Conservation (phyloP, 2,329 filamentous ascomycete species). For the Pseudocercospora crystallina region DNA sequence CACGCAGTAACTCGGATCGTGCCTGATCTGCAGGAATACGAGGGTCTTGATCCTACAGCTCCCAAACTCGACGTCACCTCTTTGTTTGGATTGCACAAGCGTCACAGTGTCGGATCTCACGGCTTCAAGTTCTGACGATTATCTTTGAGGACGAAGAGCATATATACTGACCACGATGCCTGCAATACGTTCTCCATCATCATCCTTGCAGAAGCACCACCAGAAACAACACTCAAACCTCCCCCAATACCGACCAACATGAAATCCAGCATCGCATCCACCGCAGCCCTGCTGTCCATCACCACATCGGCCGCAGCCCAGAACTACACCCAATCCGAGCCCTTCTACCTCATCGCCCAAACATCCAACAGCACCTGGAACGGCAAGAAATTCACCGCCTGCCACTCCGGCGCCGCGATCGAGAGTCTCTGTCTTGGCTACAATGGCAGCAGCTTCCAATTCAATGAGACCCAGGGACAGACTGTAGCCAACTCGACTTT, state of each 20-base stretch:
- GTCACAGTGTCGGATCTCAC: too few relatives aligned
- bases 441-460: constrained; percentile 16
- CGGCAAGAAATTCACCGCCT: constrained; percentile 41
- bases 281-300: constrained; percentile 22
- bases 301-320: constrained; percentile 33
- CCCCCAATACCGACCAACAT: constrained; percentile 10
- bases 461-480: constrained; percentile 24
- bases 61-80: too few relatives aligned
- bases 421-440: constrained; percentile 45
- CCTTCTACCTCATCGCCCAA: constrained; percentile 45
- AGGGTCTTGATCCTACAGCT: too few relatives aligned
- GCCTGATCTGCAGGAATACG: too few relatives aligned
- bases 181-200: too few relatives aligned
- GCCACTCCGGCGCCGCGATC: constrained; percentile 51
- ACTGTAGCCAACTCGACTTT: constrained; percentile 25
- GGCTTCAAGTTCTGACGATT: too few relatives aligned
- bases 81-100: too few relatives aligned
- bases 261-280: constrained; percentile 14
- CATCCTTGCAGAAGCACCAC: too few relatives aligned
- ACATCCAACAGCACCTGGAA: constrained; percentile 42
- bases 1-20: too few relatives aligned
- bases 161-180: too few relatives aligned
- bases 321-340: constrained; percentile 38
- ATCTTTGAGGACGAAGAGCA: too few relatives aligned
- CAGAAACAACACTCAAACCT: neutral